Conservation (phyloP, 352 stramenopile species). For the Globisporangium cylindrosporum region DNA sequence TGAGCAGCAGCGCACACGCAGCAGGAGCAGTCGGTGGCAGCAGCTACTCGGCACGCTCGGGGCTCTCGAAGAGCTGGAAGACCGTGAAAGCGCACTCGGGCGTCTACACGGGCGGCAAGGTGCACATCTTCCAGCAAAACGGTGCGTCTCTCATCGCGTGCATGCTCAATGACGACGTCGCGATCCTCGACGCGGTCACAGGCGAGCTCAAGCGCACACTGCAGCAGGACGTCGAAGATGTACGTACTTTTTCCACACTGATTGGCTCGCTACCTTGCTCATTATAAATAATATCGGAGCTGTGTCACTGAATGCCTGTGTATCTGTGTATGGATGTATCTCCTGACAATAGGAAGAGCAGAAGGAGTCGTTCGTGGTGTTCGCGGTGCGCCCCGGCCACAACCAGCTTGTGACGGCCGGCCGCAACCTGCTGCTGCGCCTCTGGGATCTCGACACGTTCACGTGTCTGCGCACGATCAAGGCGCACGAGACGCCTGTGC, state of each 20-base stretch:
- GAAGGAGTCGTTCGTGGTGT: slow-evolving; percentile 84
- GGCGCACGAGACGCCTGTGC: slow-evolving; percentile 69
- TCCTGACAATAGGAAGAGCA: slow-evolving; percentile 42
- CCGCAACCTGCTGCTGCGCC: slow-evolving; percentile 77
- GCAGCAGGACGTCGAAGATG: slow-evolving; percentile 70
- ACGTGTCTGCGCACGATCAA: slow-evolving; percentile 80
- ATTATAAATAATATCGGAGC: too few species aligned
- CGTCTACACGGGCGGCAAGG: slow-evolving; percentile 84
- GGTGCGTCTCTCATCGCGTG: slow-evolving; percentile 53
- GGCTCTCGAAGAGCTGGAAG: slow-evolving; percentile 80
- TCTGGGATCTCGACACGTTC: slow-evolving; percentile 85
- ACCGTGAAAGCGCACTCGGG: slow-evolving; percentile 72
- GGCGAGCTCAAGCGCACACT: slow-evolving; percentile 72
- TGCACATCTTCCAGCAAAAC: slow-evolving; percentile 45
- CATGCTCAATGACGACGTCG: slow-evolving; percentile 83
- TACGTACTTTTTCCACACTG: slow-evolving; percentile 11
- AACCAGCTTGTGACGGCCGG: slow-evolving; percentile 85
- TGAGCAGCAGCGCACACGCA: slow-evolving; percentile 14
- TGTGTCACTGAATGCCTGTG: too few species aligned
- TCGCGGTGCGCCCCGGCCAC: slow-evolving; percentile 63
- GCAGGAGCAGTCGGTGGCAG: slow-evolving; percentile 2
- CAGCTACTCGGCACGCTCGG: slow-evolving; percentile 64
- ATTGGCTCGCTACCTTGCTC: too few species aligned
- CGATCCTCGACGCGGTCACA: slow-evolving; percentile 66
- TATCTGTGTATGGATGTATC: not conserved